Conservation (phyloP, 331 rosid genomes). For the Arachis monticola region DNA sequence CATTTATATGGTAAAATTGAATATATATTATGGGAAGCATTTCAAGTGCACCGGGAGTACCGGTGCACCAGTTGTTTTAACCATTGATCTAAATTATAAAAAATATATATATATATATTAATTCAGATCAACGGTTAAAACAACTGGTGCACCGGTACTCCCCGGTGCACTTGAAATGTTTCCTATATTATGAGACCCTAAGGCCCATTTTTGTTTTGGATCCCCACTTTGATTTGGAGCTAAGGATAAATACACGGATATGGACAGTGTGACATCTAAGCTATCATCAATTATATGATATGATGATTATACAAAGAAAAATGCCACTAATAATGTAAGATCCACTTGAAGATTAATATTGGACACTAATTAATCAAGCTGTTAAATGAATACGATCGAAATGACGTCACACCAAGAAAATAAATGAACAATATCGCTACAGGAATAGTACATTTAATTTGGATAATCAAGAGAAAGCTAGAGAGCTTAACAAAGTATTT, state of each 20-base stretch:
- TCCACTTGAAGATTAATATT: constrained; percentile 1
- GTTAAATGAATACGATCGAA: constrained; percentile 3
- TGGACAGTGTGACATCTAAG: constrained; percentile 39
- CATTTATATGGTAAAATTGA: no score
- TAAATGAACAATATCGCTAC: constrained; percentile 10
- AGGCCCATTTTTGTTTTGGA: background rate
- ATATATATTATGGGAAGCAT: no score
- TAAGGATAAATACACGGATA: constrained; percentile 18
- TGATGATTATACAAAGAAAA: constrained; percentile 22
- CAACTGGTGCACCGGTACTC: no score
- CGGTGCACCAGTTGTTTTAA: no score
- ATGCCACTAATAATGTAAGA: constrained; percentile 5
- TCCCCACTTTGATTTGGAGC: constrained; percentile 1
- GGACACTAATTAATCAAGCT: background rate
- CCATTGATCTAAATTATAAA: no score
- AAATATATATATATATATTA: no score
- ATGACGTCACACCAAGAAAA: constrained; percentile 28
- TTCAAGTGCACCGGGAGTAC: no score
- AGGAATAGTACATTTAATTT: constrained; percentile 25
- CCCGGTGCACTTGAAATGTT: no score
- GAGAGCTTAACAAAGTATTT: background rate
- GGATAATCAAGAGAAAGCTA: background rate
- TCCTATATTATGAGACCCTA: background rate
- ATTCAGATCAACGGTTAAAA: no score
- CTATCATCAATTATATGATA: constrained; percentile 40